These are phyloP conservation scores for Eimeria tenella DNA, from an alignment of 169 alveolate genomes.

Conservation along the genomic window DNA sequence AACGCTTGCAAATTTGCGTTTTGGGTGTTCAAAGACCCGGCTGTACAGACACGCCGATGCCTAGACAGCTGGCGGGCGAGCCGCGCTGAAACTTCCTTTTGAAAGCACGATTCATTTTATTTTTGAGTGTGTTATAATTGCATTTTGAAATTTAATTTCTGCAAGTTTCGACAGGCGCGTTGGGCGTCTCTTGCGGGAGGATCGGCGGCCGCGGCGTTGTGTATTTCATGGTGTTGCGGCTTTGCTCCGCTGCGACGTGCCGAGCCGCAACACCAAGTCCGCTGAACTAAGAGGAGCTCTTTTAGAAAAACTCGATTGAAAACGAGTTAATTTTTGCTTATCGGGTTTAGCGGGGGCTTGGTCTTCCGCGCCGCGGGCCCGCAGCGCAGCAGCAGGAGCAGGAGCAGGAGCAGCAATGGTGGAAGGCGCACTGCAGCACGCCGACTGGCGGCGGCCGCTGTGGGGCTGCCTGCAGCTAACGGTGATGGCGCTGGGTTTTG, in stretches of 20 bases:
- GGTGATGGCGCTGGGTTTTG: conserved; percentile 28
- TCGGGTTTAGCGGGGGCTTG: background rate
- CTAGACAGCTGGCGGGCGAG: background rate
- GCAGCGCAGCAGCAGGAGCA: background rate
- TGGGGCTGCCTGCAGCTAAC: conserved; percentile 56
- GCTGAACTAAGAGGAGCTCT: background rate
- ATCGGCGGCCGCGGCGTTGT: no score
- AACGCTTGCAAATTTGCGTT: background rate
- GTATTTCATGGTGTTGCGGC: no score
- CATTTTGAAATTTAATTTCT: no score
- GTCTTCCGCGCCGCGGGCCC: background rate
- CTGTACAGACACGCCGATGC: background rate
- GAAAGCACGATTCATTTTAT: background rate
- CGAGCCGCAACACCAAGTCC: no score
- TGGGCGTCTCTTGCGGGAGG: no score
- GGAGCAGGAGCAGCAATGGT: background rate
- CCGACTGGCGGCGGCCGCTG: conserved; percentile 41
- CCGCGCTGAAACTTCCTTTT: background rate
- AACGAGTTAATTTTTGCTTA: background rate
- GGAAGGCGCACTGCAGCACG: background rate
- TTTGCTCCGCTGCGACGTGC: no score
- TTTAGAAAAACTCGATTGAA: background rate
- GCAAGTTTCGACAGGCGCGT: no score
- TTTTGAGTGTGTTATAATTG: background rate
- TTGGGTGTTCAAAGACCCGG: background rate